phyloP scores from a whole-genome alignment of 2,329 filamentous ascomycete genomes.

The Fusarium fujikuroi region DNA sequence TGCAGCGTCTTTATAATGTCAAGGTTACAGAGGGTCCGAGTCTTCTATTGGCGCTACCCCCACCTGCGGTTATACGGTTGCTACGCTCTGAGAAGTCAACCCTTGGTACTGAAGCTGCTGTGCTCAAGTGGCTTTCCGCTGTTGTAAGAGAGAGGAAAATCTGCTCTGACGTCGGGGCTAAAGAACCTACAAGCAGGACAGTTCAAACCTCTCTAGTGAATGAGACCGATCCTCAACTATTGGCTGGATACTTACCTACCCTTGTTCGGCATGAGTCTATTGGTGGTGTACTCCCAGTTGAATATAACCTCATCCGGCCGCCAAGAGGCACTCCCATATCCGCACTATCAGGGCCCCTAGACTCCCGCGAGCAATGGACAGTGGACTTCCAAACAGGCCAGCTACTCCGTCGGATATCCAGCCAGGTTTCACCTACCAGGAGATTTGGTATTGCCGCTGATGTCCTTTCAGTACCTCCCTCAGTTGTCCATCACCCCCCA shows the following conservation, averaged over 20 bases:
- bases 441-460: conserved; percentile 57
- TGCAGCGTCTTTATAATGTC: conserved; percentile 57
- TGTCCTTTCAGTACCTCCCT: conserved; percentile 39
- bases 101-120: conserved; percentile 56
- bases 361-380: conserved; percentile 47
- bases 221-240: conserved; percentile 3
- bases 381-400: conserved; percentile 61
- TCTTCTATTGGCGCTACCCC: conserved; percentile 57
- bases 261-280: conserved; percentile 53
- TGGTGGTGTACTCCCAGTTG: conserved; percentile 45
- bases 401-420: conserved; percentile 57
- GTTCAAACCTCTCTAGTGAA: not conserved
- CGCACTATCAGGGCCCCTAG: conserved; percentile 49
- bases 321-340: conserved; percentile 53
- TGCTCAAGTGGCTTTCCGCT: conserved; percentile 58
- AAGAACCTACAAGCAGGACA: conserved; percentile 3
- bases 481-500: conserved; percentile 18
- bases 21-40: conserved; percentile 54
- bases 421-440: conserved; percentile 56
- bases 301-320: conserved; percentile 57
- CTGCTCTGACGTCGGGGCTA: not conserved
- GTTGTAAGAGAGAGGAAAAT: conserved; percentile 26
- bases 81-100: conserved; percentile 60
- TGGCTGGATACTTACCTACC: conserved; percentile 53
- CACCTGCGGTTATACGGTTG: conserved; percentile 54